Evolutionary conservation across 2,329 filamentous ascomycete genomes (phyloP).

Genomic region (Penicillium sp.): DNA sequence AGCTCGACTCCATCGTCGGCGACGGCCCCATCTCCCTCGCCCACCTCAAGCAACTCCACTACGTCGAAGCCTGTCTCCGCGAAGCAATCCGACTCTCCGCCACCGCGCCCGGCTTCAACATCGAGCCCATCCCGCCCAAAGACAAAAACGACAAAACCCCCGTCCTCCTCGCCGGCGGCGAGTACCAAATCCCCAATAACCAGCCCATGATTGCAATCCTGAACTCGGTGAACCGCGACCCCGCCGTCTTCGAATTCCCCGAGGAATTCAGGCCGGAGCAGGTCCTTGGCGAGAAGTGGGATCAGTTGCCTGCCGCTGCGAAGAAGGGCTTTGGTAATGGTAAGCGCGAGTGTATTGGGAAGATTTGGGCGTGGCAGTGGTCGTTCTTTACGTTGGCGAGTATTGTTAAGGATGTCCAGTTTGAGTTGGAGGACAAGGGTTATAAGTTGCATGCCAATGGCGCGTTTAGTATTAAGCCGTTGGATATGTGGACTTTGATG

Average conservation of each 20-base stretch:
- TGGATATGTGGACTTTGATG: constrained; percentile 41
- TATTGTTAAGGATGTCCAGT: constrained; percentile 69
- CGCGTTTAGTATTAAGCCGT: constrained; percentile 57
- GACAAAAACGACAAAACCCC: constrained; percentile 42
- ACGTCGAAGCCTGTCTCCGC: constrained; percentile 66
- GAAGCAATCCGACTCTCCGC: constrained; percentile 67
- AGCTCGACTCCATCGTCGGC: constrained; percentile 57
- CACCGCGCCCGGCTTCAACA: constrained; percentile 60
- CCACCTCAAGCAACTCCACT: constrained; percentile 65
- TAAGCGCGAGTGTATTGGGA: constrained; percentile 68
- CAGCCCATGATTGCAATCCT: constrained; percentile 56
- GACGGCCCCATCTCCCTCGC: constrained; percentile 43
- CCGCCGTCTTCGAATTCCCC: constrained; percentile 63
- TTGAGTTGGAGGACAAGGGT: constrained; percentile 60
- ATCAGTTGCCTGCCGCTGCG: constrained; percentile 60
- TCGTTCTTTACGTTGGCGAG: constrained; percentile 61
- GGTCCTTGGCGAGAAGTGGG: constrained; percentile 70
- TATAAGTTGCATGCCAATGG: constrained; percentile 44
- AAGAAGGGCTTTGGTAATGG: constrained; percentile 75
- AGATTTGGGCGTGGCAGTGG: constrained; percentile 74
- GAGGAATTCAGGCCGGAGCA: constrained; percentile 69
- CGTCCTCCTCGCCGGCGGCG: constrained; percentile 58
- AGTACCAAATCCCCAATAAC: constrained; percentile 59
- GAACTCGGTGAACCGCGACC: constrained; percentile 61
- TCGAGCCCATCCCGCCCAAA: constrained; percentile 54